These are phyloP conservation scores for Elsinoe ampelina DNA, from an alignment of 2,329 filamentous ascomycete species.

Conservation along the genomic window DNA sequence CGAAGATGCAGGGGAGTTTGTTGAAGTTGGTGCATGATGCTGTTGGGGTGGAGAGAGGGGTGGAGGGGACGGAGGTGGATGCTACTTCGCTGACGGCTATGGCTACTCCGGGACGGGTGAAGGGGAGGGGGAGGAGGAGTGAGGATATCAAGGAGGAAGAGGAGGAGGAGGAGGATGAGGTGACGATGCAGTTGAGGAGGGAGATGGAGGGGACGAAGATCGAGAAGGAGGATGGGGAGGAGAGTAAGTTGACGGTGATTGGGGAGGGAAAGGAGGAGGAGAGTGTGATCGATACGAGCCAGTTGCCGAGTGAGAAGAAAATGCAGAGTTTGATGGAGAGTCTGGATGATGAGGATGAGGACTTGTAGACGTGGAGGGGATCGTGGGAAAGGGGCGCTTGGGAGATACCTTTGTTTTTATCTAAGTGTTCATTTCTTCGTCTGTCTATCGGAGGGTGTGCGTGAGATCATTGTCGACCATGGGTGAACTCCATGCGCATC, in stretches of 20 bases:
- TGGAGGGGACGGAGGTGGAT: slow-evolving; percentile 24
- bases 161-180: slow-evolving; percentile 15
- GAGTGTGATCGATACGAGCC: slow-evolving; percentile 14
- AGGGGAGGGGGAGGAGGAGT: background rate
- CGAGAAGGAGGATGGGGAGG: slow-evolving; percentile 15
- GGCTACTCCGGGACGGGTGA: slow-evolving; percentile 12
- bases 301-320: slow-evolving; percentile 16
- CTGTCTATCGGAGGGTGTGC: background rate
- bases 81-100: background rate
- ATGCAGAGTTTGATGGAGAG: slow-evolving; percentile 18
- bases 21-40: slow-evolving; percentile 45
- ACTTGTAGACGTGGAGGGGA: slow-evolving; percentile 2
- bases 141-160: background rate
- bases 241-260: slow-evolving; percentile 14
- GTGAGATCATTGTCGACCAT: background rate
- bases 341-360: slow-evolving; percentile 17
- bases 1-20: slow-evolving; percentile 43
- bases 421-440: background rate
- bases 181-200: slow-evolving; percentile 15
- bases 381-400: background rate
- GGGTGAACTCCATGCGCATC: background rate
- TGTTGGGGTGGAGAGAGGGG: slow-evolving; percentile 25
- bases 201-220: slow-evolving; percentile 16
- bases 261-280: slow-evolving; percentile 10
- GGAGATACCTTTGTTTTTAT: slow-evolving; percentile 7